Conservation (phyloP, 2,329 filamentous ascomycete species). For the Biscogniauxia mediterranea region DNA sequence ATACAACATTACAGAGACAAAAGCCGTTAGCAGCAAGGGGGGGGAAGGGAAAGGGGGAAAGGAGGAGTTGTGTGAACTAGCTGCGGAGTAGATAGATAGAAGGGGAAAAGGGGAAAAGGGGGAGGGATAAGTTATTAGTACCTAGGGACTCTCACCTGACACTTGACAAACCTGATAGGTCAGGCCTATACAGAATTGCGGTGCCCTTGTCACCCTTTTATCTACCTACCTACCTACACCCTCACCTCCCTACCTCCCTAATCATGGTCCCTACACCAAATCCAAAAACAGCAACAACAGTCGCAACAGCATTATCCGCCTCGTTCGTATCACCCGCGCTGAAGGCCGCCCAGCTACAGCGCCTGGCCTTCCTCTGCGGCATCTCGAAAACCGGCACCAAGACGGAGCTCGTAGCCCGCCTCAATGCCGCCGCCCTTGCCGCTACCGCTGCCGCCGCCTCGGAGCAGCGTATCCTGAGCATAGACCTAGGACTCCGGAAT, state of each 20-base stretch:
- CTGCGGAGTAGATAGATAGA: no score
- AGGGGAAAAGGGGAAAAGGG: neutral
- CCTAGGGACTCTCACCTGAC: neutral
- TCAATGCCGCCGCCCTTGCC: slow-evolving; percentile 38
- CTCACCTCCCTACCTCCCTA: neutral
- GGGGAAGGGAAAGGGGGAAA: neutral
- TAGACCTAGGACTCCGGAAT: slow-evolving; percentile 84
- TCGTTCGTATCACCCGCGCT: slow-evolving; percentile 29
- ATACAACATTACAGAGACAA: no score
- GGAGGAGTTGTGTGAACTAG: neutral
- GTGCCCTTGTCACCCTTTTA: neutral
- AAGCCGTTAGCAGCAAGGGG: neutral
- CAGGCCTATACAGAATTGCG: no score
- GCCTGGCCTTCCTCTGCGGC: slow-evolving; percentile 60
- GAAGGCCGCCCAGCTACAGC: slow-evolving; percentile 54
- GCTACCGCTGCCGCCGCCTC: slow-evolving; percentile 20
- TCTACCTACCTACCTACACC: no score
- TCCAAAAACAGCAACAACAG: slow-evolving; percentile 4
- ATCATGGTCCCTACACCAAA: neutral
- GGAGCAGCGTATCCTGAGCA: slow-evolving; percentile 59
- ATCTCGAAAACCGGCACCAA: slow-evolving; percentile 60
- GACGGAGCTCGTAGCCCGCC: slow-evolving; percentile 47
- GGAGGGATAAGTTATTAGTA: neutral
- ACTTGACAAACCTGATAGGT: no score
- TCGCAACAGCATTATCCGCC: neutral